These are phyloP conservation scores for Gastrodia elata DNA, from an alignment of 106 monocot species.

Conservation along the genomic window DNA sequence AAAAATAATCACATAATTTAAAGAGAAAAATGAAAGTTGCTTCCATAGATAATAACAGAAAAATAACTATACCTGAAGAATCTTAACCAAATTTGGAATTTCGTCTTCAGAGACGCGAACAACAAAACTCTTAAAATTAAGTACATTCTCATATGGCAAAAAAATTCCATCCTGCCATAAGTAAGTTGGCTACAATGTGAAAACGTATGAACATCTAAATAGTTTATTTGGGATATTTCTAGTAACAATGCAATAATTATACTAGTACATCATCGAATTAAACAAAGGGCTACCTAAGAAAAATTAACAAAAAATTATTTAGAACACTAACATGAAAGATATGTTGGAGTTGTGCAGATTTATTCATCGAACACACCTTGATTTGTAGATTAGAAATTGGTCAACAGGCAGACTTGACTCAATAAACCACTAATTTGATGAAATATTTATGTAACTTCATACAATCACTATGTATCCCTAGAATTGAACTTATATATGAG, in stretches of 20 bases:
- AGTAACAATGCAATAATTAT: neutral
- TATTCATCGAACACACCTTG: too few relatives aligned
- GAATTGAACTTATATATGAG: too few relatives aligned
- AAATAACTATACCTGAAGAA: slow-evolving; percentile 45
- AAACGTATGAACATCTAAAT: neutral
- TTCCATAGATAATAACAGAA: neutral
- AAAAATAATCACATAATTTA: neutral
- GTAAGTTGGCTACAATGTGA: neutral
- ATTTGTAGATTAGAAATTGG: too few relatives aligned
- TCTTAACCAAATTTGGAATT: slow-evolving; percentile 61
- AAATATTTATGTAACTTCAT: too few relatives aligned
- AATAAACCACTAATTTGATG: too few relatives aligned
- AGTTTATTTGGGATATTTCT: neutral
- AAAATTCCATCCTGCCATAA: slow-evolving; percentile 79
- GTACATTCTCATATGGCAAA: slow-evolving; percentile 84
- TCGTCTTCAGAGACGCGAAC: slow-evolving; percentile 75
- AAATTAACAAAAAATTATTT: neutral
- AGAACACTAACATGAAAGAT: neutral
- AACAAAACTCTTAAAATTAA: slow-evolving; percentile 75
- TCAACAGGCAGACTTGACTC: too few relatives aligned
- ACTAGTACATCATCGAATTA: neutral
- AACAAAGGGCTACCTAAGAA: neutral
- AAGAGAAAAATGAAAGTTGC: neutral
- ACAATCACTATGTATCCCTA: too few relatives aligned
- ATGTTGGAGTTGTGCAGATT: too few relatives aligned